phyloP scores from a whole-genome alignment of 2,329 filamentous ascomycete species.

The Graphilbum ipis-grandicollis region DNA sequence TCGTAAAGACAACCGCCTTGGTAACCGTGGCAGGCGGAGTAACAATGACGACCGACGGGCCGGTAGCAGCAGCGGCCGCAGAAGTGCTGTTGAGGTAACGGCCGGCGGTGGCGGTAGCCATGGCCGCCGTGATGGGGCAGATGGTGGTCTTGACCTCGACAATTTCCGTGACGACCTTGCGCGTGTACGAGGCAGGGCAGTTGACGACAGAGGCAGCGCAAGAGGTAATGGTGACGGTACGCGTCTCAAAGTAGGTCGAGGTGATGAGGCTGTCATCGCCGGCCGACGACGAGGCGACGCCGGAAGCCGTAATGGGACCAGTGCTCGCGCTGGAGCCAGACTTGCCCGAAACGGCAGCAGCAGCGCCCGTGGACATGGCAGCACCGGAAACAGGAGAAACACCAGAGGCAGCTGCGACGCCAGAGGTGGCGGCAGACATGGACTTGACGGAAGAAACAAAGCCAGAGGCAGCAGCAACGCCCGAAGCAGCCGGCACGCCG shows the following conservation, averaged over 20 bases:
- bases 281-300: conserved; percentile 15
- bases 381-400: neutral
- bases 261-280: conserved; percentile 12
- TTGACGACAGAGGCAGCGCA: conserved; percentile 14
- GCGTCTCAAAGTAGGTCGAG: conserved; percentile 12
- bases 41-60: neutral
- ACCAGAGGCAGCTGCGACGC: neutral
- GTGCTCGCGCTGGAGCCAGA: conserved; percentile 1
- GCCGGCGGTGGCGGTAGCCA: too few relatives aligned
- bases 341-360: neutral
- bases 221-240: conserved; percentile 14
- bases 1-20: conserved; percentile 7
- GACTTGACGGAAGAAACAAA: neutral
- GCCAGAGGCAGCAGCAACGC: too few relatives aligned
- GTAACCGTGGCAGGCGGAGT: conserved; percentile 1
- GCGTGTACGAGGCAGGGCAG: conserved; percentile 15
- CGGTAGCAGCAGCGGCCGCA: conserved; percentile 4
- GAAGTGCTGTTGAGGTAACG: conserved; percentile 2
- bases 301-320: too few relatives aligned
- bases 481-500: neutral
- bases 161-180: conserved; percentile 13
- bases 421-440: neutral
- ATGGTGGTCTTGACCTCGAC: conserved; percentile 12
- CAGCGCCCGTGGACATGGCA: neutral
- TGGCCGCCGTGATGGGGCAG: too few relatives aligned